Conservation (phyloP, 2,329 filamentous ascomycete genomes). For the Calycina marina region DNA sequence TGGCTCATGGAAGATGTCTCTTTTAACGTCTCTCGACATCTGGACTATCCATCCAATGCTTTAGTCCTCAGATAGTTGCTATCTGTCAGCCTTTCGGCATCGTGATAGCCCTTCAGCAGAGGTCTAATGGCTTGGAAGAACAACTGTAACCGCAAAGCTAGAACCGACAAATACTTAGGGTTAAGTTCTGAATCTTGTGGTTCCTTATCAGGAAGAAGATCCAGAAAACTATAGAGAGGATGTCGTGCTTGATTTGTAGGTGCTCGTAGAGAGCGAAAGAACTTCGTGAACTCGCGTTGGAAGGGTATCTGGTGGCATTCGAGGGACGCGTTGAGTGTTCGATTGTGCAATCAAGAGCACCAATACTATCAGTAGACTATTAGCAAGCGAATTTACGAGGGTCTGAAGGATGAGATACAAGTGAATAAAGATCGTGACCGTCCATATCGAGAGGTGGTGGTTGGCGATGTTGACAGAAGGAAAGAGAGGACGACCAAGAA, state of each 20-base stretch:
- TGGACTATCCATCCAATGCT: conserved; percentile 38
- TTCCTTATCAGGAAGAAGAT: conserved; percentile 55
- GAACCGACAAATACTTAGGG: conserved; percentile 75
- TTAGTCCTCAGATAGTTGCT: conserved; percentile 32
- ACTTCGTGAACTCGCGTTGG: conserved; percentile 20
- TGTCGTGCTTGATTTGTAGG: conserved; percentile 45
- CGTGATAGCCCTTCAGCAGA: conserved; percentile 15
- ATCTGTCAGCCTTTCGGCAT: conserved; percentile 32
- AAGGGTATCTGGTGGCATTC: conserved; percentile 13
- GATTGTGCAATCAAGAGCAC: conserved; percentile 16
- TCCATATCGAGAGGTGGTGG: conserved; percentile 2
- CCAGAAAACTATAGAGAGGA: conserved; percentile 72
- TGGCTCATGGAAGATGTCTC: conserved; percentile 57
- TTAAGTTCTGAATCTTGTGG: conserved; percentile 81
- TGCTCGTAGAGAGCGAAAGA: conserved; percentile 29
- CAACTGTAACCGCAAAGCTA: conserved; percentile 62
- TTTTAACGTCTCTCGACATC: conserved; percentile 37
- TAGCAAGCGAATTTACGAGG: no score
- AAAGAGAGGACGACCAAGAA: not conserved
- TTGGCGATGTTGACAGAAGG: conserved; percentile 1
- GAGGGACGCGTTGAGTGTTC: conserved; percentile 11
- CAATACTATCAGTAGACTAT: no score
- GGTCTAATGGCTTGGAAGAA: conserved; percentile 52
- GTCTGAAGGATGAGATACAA: no score
- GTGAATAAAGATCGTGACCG: no score